Conservation (phyloP, 1,139 yeast species). For the Taphrina communis region DNA sequence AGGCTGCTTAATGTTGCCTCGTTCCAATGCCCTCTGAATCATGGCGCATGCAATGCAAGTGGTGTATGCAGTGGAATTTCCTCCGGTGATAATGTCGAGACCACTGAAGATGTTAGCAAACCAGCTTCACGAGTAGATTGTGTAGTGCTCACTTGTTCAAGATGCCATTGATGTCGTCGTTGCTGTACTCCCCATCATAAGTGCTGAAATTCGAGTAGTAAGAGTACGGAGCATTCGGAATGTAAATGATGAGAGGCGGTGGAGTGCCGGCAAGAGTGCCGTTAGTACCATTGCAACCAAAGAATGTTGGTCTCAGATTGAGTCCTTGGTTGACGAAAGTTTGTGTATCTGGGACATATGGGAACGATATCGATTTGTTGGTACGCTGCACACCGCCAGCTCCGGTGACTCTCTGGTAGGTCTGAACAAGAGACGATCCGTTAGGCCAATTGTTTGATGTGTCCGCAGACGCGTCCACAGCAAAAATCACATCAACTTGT, state of each 20-base stretch:
- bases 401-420: constrained; percentile 62
- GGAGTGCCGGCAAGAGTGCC: constrained; percentile 48
- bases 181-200: constrained; percentile 66
- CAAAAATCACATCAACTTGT: constrained; percentile 76
- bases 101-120: constrained; percentile 65
- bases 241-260: constrained; percentile 78
- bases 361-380: constrained; percentile 72
- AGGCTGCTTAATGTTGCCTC: constrained; percentile 66
- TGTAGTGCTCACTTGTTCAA: constrained; percentile 27
- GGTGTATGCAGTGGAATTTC: constrained; percentile 76
- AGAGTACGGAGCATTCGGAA: constrained; percentile 74
- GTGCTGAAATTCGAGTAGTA: constrained; percentile 74
- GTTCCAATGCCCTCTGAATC: constrained; percentile 78
- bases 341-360: constrained; percentile 78
- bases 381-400: constrained; percentile 67
- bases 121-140: background rate
- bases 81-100: constrained; percentile 74
- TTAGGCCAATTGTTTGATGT: constrained; percentile 72
- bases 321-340: constrained; percentile 60
- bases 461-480: constrained; percentile 86
- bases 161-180: constrained; percentile 64
- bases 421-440: constrained; percentile 68
- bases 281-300: constrained; percentile 80
- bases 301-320: constrained; percentile 74
- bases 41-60: constrained; percentile 90